phyloP scores from a whole-genome alignment of 2,329 filamentous ascomycete genomes.

The Cadophora luteo-olivacea region DNA sequence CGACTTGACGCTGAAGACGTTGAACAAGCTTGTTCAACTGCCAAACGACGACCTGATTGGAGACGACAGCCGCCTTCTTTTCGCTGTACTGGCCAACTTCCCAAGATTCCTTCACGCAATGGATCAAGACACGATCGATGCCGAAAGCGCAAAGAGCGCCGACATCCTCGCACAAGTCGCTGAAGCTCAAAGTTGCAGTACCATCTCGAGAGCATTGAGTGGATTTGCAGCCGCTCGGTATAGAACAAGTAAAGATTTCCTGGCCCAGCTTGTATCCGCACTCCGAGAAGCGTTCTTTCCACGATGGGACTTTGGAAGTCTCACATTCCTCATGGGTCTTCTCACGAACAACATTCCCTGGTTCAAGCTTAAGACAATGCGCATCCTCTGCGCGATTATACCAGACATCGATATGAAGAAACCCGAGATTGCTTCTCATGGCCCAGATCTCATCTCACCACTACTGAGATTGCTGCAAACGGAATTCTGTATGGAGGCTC shows the following conservation, averaged over 20 bases:
- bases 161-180: slow-evolving; percentile 75
- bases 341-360: slow-evolving; percentile 87
- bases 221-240: slow-evolving; percentile 73
- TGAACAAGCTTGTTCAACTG: slow-evolving; percentile 80
- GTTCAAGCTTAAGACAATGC: slow-evolving; percentile 94
- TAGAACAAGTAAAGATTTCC: slow-evolving; percentile 75
- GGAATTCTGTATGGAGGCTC: slow-evolving; percentile 89
- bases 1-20: slow-evolving; percentile 75
- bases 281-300: slow-evolving; percentile 83
- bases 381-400: slow-evolving; percentile 82
- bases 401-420: slow-evolving; percentile 93
- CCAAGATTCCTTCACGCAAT: slow-evolving; percentile 83
- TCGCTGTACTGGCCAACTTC: slow-evolving; percentile 88
- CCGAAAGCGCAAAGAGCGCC: slow-evolving; percentile 66
- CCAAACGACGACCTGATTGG: slow-evolving; percentile 84
- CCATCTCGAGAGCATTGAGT: slow-evolving; percentile 72
- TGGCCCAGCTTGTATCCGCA: slow-evolving; percentile 74
- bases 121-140: slow-evolving; percentile 66
- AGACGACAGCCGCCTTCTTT: slow-evolving; percentile 81
- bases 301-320: slow-evolving; percentile 78
- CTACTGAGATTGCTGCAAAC: slow-evolving; percentile 88
- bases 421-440: slow-evolving; percentile 86
- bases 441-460: slow-evolving; percentile 93
- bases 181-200: slow-evolving; percentile 71
- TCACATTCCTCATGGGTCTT: slow-evolving; percentile 90